These are phyloP conservation scores for Hypocrella siamensis DNA, from an alignment of 2,329 filamentous ascomycete genomes.

Conservation along the genomic window DNA sequence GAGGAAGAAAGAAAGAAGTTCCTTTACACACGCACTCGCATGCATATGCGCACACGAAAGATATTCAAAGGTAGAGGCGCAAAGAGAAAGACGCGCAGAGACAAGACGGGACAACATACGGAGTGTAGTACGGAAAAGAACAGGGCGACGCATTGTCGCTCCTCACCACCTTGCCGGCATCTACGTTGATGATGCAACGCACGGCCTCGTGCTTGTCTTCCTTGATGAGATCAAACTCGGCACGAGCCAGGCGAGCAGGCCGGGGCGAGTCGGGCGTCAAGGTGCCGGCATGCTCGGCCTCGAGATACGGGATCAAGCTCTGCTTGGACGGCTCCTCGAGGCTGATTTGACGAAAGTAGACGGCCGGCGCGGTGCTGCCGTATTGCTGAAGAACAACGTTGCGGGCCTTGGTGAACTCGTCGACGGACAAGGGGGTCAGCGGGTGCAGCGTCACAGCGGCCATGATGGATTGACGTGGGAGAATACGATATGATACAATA, in stretches of 20 bases:
- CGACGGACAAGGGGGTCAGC: conserved; percentile 29
- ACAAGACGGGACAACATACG: too few species aligned
- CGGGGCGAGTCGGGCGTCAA: conserved; percentile 24
- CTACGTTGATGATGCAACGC: conserved; percentile 23
- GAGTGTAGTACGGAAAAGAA: conserved; percentile 19
- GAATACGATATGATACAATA: too few species aligned
- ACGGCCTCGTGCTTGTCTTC: conserved; percentile 15
- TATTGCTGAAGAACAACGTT: conserved; percentile 24
- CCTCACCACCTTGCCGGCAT: conserved; percentile 13
- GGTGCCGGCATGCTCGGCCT: conserved; percentile 41
- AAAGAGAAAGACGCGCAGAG: too few species aligned
- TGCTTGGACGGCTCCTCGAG: conserved; percentile 46
- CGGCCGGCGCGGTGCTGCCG: conserved; percentile 6
- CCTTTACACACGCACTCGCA: too few species aligned
- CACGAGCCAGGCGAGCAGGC: conserved; percentile 28
- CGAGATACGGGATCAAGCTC: conserved; percentile 41
- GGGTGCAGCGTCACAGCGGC: too few species aligned
- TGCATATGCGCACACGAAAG: too few species aligned
- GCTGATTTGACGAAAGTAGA: conserved; percentile 42
- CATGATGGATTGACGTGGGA: too few species aligned
- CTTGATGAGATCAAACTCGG: conserved; percentile 26
- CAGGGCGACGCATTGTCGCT: conserved; percentile 10
- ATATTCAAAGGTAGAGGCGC: too few species aligned
- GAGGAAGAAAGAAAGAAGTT: too few species aligned
- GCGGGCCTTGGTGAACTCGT: conserved; percentile 33